These are phyloP conservation scores for Syzygium malaccense DNA, from an alignment of 441 rosid genomes.

Conservation along the genomic window DNA sequence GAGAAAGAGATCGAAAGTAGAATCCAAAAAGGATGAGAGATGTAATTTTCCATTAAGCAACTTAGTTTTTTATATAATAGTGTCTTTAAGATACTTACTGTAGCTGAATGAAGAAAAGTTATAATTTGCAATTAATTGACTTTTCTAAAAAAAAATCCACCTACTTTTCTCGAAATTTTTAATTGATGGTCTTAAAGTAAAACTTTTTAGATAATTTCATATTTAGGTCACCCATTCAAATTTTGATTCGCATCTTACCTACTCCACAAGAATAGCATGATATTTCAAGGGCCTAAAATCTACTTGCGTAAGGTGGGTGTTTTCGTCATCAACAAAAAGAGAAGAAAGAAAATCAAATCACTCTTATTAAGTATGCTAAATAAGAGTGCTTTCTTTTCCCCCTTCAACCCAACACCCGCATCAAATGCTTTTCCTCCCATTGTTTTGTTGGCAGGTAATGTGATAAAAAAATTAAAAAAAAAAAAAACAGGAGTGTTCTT, in stretches of 20 bases:
- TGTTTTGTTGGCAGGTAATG: background rate
- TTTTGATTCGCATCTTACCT: background rate
- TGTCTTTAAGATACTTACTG: background rate
- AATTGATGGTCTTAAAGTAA: background rate
- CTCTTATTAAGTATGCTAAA: background rate
- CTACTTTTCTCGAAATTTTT: fast-evolving
- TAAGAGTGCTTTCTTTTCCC: background rate
- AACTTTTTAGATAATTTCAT: background rate
- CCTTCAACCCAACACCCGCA: background rate
- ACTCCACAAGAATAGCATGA: background rate
- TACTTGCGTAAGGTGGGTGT: background rate
- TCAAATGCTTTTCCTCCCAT: background rate
- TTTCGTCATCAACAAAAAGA: background rate
- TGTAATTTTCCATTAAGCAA: background rate
- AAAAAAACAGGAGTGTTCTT: too few relatives aligned
- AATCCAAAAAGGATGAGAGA: background rate
- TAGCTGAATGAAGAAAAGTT: background rate
- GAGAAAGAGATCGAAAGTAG: background rate
- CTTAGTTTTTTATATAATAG: background rate
- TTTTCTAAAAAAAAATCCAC: background rate
- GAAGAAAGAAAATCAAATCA: background rate
- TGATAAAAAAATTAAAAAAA: background rate
- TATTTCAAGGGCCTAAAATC: background rate
- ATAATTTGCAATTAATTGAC: background rate
- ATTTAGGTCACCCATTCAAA: background rate